Conservation (phyloP, 2,329 filamentous ascomycete species). For the Blastomyces gilchristii region DNA sequence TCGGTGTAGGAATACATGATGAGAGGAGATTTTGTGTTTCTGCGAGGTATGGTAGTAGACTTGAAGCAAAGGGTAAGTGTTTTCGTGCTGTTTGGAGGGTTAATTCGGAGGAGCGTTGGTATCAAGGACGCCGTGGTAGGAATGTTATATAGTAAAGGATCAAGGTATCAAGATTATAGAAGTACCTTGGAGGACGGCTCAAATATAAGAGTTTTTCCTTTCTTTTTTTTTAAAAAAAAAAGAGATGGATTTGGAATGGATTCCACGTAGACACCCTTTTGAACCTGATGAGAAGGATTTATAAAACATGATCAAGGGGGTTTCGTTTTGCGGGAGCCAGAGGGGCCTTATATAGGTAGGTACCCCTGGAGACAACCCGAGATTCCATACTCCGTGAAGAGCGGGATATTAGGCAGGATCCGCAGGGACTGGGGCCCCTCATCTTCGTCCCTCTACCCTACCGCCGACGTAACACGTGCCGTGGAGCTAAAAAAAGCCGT, state of each 20-base stretch:
- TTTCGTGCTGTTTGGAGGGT: neutral
- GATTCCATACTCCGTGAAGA: neutral
- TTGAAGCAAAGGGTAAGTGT: neutral
- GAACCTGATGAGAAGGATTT: neutral
- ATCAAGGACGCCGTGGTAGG: neutral
- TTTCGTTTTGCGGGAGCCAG: neutral
- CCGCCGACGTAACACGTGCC: slow-evolving; percentile 1
- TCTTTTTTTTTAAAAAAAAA: neutral
- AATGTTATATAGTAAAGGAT: neutral
- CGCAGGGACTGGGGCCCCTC: neutral
- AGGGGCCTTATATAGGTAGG: neutral
- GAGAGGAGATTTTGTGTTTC: neutral
- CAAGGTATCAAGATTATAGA: neutral
- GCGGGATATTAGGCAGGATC: neutral
- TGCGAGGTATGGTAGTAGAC: neutral
- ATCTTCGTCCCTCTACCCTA: neutral
- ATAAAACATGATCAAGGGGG: neutral
- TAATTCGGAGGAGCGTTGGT: neutral
- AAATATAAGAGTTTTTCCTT: neutral
- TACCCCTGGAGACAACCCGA: neutral
- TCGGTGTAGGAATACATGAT: slow-evolving; percentile 16
- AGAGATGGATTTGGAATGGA: neutral
- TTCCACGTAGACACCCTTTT: neutral
- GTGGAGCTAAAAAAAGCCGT: slow-evolving; percentile 1
- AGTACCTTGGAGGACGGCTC: neutral